Base-by-base conservation (phyloP, 2,329 filamentous ascomycete genomes). In the Penicillium corylophilum region DNA sequence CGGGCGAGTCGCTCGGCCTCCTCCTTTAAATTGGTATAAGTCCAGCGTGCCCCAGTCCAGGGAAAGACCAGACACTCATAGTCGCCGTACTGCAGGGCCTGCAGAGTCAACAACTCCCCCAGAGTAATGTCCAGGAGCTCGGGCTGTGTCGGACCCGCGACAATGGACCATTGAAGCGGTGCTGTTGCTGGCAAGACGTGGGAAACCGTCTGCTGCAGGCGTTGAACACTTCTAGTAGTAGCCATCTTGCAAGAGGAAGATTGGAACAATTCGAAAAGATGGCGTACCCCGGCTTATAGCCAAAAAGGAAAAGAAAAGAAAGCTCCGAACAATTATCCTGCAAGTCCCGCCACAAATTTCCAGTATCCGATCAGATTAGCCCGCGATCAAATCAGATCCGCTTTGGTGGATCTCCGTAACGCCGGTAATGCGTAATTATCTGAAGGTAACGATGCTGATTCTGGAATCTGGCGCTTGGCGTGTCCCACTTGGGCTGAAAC, bases 1-100 rank as follows among this genome's bases (percentile, higher is more conserved):
- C 82, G 83, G 5, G 85, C 84, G 40, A 88, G 71, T 48, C 79
- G 74, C 40, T 81, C 79, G 61, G 81, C 83, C 70, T 86, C 82
- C 51, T 82, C 77, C 62, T 84, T 82, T 46, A 88, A 74, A 53
- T 86, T 78, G 54, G 81, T 78, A 71, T 88, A 88, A 0, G 85
- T 87, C 87, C 87, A 91, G 62, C 88, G 78, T 4, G 86, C 82
- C 1, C 84, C 84, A 0, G 87, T 90, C 87, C 87, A 91, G 0
- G 88, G 86, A 45, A 88, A 87, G 22, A 91, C 79, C 38, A 92
- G 71, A 54, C 83, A 88, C 66, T 91, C 87, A 48, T 82, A 78
- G 45, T 81, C 77, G 22, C 83, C 82, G 68, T 88, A 84, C 43
- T 83, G 79, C 44, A 83, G 77, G 40, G 82, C 85, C 71, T 92